Evolutionary conservation across 169 alveolate genomes (phyloP), one percentile per base, ranked within the genome.

Genomic region (Toxoplasma gondii): DNA sequence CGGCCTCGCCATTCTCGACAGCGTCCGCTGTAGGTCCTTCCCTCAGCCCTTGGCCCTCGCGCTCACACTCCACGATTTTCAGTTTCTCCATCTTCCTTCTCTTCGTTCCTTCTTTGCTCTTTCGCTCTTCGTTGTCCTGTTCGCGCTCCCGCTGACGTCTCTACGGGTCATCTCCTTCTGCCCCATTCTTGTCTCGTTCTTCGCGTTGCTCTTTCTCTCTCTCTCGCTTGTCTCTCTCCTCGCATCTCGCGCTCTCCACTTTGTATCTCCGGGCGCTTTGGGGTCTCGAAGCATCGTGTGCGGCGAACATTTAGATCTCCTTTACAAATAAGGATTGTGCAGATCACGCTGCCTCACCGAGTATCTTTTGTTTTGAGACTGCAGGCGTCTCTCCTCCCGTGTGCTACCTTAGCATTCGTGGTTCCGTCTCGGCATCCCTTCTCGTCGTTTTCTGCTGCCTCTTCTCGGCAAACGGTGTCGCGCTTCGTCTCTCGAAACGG

Each of bases 1-100:
- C 53, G 98, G 98, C 4, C 94, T 98, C 69, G 99, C 98, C 22
- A 88, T 98, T 38, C 96, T 98, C 88, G 97, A 98, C 95, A 54
- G 45, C 44, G 84, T 74, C 17, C 84, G 84, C 4, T 31, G 84
- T 74, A 36, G 7, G 84, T 34, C 84, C 27, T 12, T 12, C 58
- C 12, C 58, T 49, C 58, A n/a, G n/a, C n/a, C n/a, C n/a, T n/a
- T n/a, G n/a, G n/a, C n/a, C 16, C 70, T 58, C 24, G n/a, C 24
- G 16, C 70, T 58, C 70, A 17, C n/a, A 16, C 16, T 16, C 16
- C 70, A 58, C 16, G n/a, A 17, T 24, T 58, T 24, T 58, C 70
- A 17, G 70, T 58, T 58, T 58, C n/a, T 24, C 70, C n/a, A 16
- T 58, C 58, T 49, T 12, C 12, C 12, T 80, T 41, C 58, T 31